Evolutionary conservation across 192 early-diverging fungal genomes (phyloP).

Genomic region (Podila clonocystis): DNA sequence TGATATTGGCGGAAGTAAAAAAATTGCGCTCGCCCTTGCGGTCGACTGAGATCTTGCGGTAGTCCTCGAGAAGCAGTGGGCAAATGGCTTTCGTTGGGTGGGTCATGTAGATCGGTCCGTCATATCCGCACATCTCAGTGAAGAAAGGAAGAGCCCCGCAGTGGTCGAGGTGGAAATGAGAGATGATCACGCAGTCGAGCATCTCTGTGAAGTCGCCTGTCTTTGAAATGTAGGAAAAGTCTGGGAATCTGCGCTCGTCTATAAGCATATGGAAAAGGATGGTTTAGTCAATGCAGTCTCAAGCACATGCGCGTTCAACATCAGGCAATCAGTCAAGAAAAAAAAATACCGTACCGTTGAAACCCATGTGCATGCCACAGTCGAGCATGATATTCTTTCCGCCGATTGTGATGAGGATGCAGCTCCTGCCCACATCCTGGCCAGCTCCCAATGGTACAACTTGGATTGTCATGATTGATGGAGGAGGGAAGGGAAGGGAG

Average conservation of each 20-base stretch:
- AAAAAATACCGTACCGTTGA: conserved; percentile 69
- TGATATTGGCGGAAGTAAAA: conserved; percentile 89
- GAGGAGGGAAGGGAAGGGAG: not conserved
- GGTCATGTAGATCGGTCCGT: conserved; percentile 98
- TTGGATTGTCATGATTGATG: conserved; percentile 58
- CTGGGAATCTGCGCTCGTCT: conserved; percentile 91
- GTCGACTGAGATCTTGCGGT: conserved; percentile 92
- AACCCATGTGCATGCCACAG: conserved; percentile 97
- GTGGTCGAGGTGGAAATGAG: conserved; percentile 99
- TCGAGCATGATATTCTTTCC: conserved; percentile 92
- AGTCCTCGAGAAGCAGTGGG: conserved; percentile 93
- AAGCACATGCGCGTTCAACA: no score
- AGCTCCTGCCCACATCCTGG: conserved; percentile 90
- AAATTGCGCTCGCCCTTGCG: conserved; percentile 90
- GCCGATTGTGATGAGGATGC: conserved; percentile 81
- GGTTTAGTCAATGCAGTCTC: not conserved
- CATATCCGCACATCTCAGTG: conserved; percentile 94
- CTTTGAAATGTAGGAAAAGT: conserved; percentile 93
- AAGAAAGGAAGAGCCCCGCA: conserved; percentile 97
- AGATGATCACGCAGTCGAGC: conserved; percentile 94
- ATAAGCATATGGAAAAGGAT: not conserved
- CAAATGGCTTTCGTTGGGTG: conserved; percentile 96
- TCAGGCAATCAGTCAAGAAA: not conserved
- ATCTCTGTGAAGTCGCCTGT: conserved; percentile 81
- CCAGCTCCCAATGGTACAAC: conserved; percentile 79